These are phyloP conservation scores for Rhododendron kiyosumense DNA, from an alignment of 148 eudicot genomes.

Conservation along the genomic window DNA sequence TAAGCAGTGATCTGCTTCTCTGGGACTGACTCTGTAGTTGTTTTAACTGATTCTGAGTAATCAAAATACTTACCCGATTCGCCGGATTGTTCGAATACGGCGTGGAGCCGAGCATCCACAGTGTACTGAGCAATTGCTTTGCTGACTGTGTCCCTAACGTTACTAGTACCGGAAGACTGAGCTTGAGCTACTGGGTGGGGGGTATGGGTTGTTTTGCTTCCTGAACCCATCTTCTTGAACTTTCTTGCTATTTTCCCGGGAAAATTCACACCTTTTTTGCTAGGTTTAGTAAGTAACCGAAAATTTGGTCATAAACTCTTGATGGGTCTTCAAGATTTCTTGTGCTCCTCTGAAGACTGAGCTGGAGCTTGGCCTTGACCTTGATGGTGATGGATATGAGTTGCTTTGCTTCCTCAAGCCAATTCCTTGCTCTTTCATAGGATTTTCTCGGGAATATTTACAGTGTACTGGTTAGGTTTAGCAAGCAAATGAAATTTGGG, in stretches of 20 bases:
- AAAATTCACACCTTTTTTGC: not conserved
- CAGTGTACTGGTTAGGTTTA: not conserved
- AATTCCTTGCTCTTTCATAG: slow-evolving; percentile 9
- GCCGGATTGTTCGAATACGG: slow-evolving; percentile 73
- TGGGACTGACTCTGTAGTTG: slow-evolving; percentile 41
- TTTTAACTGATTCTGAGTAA: slow-evolving; percentile 61
- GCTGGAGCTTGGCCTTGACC: slow-evolving; percentile 12
- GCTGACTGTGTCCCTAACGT: slow-evolving; percentile 38
- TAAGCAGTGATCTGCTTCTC: slow-evolving; percentile 79
- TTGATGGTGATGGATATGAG: slow-evolving; percentile 17
- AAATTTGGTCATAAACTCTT: not conserved
- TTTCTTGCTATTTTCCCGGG: not conserved
- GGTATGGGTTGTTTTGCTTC: slow-evolving; percentile 29
- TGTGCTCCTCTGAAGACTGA: slow-evolving; percentile 11
- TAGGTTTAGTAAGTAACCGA: not conserved
- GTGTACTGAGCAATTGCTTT: slow-evolving; percentile 75
- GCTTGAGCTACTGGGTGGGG: slow-evolving; percentile 12
- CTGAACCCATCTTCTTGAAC: slow-evolving; percentile 28
- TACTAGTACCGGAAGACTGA: slow-evolving; percentile 23
- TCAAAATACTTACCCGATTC: slow-evolving; percentile 74
- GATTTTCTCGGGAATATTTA: not conserved
- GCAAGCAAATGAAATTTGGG: not conserved
- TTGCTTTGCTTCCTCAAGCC: slow-evolving; percentile 34
- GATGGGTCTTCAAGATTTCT: not conserved
- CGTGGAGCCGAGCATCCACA: slow-evolving; percentile 71